A percentile compares a stretch with the other conserved stretches of the same genome.
Conservation (phyloP, 768 basidiomycete species). For the Cantharellus anzutake region DNA sequence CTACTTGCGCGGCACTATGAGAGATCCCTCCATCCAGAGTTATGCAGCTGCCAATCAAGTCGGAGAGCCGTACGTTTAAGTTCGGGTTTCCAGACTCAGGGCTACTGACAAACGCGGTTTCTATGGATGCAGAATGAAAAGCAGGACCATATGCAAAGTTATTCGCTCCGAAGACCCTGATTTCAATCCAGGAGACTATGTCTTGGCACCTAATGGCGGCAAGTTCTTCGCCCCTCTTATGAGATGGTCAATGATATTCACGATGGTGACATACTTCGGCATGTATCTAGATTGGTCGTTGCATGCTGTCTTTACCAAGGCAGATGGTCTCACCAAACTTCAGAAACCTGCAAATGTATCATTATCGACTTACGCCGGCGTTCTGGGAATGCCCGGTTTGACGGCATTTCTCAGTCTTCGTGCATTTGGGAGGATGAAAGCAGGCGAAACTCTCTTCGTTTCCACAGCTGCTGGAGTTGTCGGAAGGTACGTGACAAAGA, state of each 20-base stretch:
- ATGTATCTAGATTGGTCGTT: conserved; percentile 21
- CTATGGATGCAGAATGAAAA: no score
- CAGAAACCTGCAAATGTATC: neutral
- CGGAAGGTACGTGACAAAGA: conserved; percentile 29
- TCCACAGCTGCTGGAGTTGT: conserved; percentile 32
- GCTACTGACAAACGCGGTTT: no score
- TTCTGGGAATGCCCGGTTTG: conserved; percentile 11
- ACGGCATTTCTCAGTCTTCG: conserved; percentile 22
- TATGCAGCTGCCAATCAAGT: conserved; percentile 12
- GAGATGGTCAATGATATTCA: no score
- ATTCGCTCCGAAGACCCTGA: conserved; percentile 2
- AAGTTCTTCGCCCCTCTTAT: neutral
- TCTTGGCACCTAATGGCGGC: conserved; percentile 3
- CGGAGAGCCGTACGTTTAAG: neutral
- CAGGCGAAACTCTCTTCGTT: conserved; percentile 30
- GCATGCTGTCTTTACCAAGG: conserved; percentile 17
- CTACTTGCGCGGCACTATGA: conserved; percentile 17
- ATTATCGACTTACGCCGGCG: neutral
- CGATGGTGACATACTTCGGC: neutral
- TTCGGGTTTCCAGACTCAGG: no score
- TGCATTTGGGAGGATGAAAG: no score
- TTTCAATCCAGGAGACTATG: conserved; percentile 10
- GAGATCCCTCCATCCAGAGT: neutral
- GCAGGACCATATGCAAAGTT: neutral
- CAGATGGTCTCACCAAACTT: neutral